Evolutionary conservation across 2,329 filamentous ascomycete genomes (phyloP).

Genomic region (Tolypocladium endophyticum): DNA sequence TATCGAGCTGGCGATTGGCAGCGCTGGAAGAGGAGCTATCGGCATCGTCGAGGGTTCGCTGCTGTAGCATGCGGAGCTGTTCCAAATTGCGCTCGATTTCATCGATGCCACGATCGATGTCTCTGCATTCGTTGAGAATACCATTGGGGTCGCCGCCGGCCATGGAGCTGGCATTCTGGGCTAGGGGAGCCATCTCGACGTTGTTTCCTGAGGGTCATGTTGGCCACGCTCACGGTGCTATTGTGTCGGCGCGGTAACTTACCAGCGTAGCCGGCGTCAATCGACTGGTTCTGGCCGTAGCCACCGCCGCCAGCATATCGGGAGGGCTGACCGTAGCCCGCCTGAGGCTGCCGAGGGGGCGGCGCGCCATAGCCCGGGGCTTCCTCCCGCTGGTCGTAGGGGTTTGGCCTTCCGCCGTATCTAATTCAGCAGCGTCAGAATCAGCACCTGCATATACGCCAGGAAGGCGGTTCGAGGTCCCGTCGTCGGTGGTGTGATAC

Average conservation of each 20-base stretch:
- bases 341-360: slow-evolving; percentile 5
- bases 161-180: slow-evolving; percentile 37
- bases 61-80: slow-evolving; percentile 61
- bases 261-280: slow-evolving; percentile 20
- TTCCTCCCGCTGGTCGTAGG: slow-evolving; percentile 45
- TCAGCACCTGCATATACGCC: slow-evolving; percentile 10
- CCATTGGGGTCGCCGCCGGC: slow-evolving; percentile 54
- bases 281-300: slow-evolving; percentile 11
- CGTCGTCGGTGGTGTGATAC: slow-evolving; percentile 13
- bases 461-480: slow-evolving; percentile 8
- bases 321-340: slow-evolving; percentile 9
- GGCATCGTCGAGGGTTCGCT: slow-evolving; percentile 61
- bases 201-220: slow-evolving; percentile 26
- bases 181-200: slow-evolving; percentile 63
- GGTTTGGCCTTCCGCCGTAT: slow-evolving; percentile 45
- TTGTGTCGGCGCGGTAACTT: slow-evolving; percentile 1
- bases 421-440: slow-evolving; percentile 19
- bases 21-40: slow-evolving; percentile 59
- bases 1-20: slow-evolving; percentile 60
- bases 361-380: slow-evolving; percentile 20
- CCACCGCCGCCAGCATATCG: slow-evolving; percentile 13
- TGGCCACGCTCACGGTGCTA: background rate
- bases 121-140: slow-evolving; percentile 75
- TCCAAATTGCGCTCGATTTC: slow-evolving; percentile 62
- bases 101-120: slow-evolving; percentile 68